Evolutionary conservation across 768 basidiomycete genomes (phyloP).

Genomic region (Mycena capillaripes): DNA sequence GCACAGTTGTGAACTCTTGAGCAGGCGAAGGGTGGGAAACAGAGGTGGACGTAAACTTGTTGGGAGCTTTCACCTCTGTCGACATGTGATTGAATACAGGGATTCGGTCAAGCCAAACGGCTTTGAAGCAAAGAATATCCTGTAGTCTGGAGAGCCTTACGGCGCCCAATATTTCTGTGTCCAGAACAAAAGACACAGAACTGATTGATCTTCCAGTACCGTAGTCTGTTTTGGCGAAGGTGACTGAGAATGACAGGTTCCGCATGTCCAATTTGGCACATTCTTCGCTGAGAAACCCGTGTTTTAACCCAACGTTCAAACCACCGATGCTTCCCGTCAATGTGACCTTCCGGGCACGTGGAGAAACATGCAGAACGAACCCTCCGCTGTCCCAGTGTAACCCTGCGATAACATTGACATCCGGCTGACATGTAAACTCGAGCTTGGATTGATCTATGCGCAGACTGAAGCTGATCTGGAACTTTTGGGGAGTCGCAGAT

Average conservation of each 20-base stretch:
- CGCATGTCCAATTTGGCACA: slow-evolving; percentile 85
- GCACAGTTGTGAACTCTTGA: slow-evolving; percentile 68
- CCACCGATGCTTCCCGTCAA: slow-evolving; percentile 88
- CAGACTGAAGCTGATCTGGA: slow-evolving; percentile 88
- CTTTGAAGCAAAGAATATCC: slow-evolving; percentile 95
- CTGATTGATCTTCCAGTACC: slow-evolving; percentile 53
- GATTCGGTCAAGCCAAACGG: slow-evolving; percentile 93
- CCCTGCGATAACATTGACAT: slow-evolving; percentile 92
- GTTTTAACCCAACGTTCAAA: slow-evolving; percentile 84
- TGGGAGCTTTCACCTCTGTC: slow-evolving; percentile 41
- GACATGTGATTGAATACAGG: slow-evolving; percentile 71
- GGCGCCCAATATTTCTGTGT: slow-evolving; percentile 86
- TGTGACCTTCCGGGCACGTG: slow-evolving; percentile 77
- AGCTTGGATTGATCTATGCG: slow-evolving; percentile 93
- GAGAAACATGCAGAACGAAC: slow-evolving; percentile 84
- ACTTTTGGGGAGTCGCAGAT: slow-evolving; percentile 39
- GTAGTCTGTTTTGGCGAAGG: slow-evolving; percentile 69
- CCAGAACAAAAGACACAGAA: slow-evolving; percentile 82
- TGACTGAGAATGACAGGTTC: slow-evolving; percentile 84
- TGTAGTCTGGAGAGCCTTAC: slow-evolving; percentile 90
- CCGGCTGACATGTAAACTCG: slow-evolving; percentile 89
- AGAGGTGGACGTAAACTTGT: slow-evolving; percentile 36
- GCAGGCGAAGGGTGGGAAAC: slow-evolving; percentile 38
- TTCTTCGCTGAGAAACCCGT: slow-evolving; percentile 88
- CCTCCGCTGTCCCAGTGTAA: slow-evolving; percentile 96